Evolutionary conservation across 1,139 yeast species (phyloP), one percentile per base, ranked within the genome.

Genomic region (Debaryomyces singareniensis): DNA sequence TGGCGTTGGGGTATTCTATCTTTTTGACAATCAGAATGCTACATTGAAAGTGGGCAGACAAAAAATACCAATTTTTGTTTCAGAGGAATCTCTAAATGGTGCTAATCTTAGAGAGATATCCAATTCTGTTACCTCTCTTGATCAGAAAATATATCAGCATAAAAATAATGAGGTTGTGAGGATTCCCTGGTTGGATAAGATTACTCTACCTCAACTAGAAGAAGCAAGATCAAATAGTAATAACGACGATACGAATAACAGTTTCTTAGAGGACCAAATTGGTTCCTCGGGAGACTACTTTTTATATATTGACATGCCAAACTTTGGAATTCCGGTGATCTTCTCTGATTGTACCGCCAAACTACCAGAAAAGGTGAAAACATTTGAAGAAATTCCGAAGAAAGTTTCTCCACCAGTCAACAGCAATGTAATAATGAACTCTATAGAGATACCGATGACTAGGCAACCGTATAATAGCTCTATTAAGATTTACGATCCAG

Each of bases 271-370:
- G 7, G 24, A 18, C 16, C 30, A 28, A 14, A 16, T 16, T 3
- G 23, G 22, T 7, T 55, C 20, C 13, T 4, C 41, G 12, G 42
- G 42, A 16, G 44, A 51, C 25, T 78, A 73, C 45, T 60, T 68
- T 26, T 50, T 87, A 13, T 73, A 71, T 39, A 51, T 91, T 16
- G 96, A 86, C 40, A 66, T 85, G 27, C 81, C 83, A 4, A 75
- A 75, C 36, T 86, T 83, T 55, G 93, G 83, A 41, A 61, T 83
- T 16, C 95, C 96, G 0, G 71, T 89, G 2, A 85, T 89, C 1
- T 89, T 70, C 51, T 75, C 89, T 1, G 95, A 85, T 44, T 51
- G 61, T 6, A 49, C 57, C 1, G 58, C 52, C 30, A 30, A 39
- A 4, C 33, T 47, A 5, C 33, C 44, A 4, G 10, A 13, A 16